Conservation (phyloP, 108 stramenopile genomes). For the Mediolabrus comicus region DNA sequence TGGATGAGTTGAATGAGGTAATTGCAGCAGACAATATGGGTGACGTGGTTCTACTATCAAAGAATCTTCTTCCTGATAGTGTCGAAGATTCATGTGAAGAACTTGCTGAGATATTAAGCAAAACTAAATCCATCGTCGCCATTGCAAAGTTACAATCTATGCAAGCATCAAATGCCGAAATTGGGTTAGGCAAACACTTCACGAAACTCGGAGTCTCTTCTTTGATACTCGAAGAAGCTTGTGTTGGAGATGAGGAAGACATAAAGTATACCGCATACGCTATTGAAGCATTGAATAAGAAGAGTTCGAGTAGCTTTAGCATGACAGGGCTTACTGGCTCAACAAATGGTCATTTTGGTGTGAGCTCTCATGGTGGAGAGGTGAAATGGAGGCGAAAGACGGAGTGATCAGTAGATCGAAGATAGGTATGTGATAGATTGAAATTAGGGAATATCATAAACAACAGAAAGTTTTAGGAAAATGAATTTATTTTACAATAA, state of each 20-base stretch:
- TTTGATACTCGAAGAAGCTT: constrained; percentile 40
- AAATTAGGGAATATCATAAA: background rate
- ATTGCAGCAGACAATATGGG: constrained; percentile 14
- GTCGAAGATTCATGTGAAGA: constrained; percentile 2
- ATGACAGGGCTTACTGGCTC: constrained; percentile 72
- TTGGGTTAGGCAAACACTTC: constrained; percentile 30
- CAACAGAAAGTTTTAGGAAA: background rate
- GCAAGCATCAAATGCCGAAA: constrained; percentile 52
- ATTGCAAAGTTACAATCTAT: constrained; percentile 54
- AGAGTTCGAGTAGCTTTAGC: constrained; percentile 56
- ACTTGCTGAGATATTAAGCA: constrained; percentile 14
- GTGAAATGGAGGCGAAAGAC: constrained; percentile 35
- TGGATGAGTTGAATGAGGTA: constrained; percentile 36
- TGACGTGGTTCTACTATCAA: constrained; percentile 38
- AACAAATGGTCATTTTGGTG: constrained; percentile 74
- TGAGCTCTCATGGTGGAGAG: constrained; percentile 40
- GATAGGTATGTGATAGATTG: background rate
- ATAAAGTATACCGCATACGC: constrained; percentile 54
- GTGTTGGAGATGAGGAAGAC: constrained; percentile 65
- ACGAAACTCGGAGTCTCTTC: constrained; percentile 37
- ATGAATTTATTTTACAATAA: constrained; percentile 1
- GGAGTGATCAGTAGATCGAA: background rate
- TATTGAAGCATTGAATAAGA: constrained; percentile 58
- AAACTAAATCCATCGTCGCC: constrained; percentile 32
- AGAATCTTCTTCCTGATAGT: constrained; percentile 4